phyloP scores from a whole-genome alignment of 2,329 filamentous ascomycete genomes.

The Ophiocordyceps camponoti-saundersi region DNA sequence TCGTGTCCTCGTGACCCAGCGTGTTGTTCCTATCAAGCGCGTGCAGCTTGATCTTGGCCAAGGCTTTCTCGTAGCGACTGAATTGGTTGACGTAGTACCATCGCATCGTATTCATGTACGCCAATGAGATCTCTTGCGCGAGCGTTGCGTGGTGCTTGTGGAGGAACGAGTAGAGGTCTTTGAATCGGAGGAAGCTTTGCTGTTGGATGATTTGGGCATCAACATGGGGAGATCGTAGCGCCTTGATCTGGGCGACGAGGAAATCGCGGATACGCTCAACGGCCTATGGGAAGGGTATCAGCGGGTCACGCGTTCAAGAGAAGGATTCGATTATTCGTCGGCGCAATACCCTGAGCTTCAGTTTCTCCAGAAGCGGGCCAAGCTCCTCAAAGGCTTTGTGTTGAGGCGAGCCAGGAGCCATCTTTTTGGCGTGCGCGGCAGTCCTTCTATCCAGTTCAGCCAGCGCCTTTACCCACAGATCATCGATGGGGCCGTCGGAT shows the following conservation, averaged over 20 bases:
- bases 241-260: constrained; percentile 86
- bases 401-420: constrained; percentile 35
- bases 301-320: not conserved
- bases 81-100: constrained; percentile 97
- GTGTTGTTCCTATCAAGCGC: constrained; percentile 68
- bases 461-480: constrained; percentile 69
- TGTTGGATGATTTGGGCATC: constrained; percentile 96
- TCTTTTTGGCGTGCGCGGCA: constrained; percentile 50
- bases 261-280: constrained; percentile 88
- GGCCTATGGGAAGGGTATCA: constrained; percentile 32
- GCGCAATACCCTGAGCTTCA: constrained; percentile 54
- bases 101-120: constrained; percentile 95
- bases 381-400: constrained; percentile 71
- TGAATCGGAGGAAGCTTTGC: constrained; percentile 75
- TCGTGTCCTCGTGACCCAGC: constrained; percentile 60
- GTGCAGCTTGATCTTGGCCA: constrained; percentile 75
- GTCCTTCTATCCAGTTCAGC: constrained; percentile 70
- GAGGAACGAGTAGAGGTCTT: constrained; percentile 74
- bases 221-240: constrained; percentile 82
- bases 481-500: constrained; percentile 75
- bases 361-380: constrained; percentile 66
- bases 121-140: constrained; percentile 76
- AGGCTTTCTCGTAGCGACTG: constrained; percentile 64
- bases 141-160: constrained; percentile 67
- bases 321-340: not conserved